phyloP scores from a whole-genome alignment of 2,329 filamentous ascomycete genomes.

The Talaromyces verruculosus region DNA sequence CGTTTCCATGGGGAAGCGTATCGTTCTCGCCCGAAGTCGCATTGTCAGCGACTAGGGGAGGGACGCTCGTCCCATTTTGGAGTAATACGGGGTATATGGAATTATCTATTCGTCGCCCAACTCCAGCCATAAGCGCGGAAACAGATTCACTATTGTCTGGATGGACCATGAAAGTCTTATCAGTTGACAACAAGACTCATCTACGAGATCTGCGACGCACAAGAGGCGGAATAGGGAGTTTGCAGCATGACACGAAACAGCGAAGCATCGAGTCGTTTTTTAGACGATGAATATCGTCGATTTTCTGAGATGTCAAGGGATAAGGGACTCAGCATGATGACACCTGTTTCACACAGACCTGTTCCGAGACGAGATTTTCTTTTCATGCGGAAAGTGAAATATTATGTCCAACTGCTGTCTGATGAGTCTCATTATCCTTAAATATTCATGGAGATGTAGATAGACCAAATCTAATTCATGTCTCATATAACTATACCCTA shows the following conservation, averaged over 20 bases:
- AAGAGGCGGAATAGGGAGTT: constrained; percentile 76
- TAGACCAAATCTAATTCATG: neutral
- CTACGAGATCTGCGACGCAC: constrained; percentile 74
- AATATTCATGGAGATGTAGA: neutral
- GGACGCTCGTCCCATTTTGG: constrained; percentile 61
- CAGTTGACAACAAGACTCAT: constrained; percentile 70
- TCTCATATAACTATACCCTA: neutral
- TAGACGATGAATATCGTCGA: constrained; percentile 38
- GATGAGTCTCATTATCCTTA: constrained; percentile 32
- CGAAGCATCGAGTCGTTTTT: constrained; percentile 77
- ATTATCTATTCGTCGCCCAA: constrained; percentile 35
- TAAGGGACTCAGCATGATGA: constrained; percentile 49
- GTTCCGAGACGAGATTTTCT: constrained; percentile 67
- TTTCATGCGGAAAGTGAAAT: constrained; percentile 49
- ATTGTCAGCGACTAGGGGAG: constrained; percentile 32
- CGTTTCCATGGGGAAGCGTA: constrained; percentile 53
- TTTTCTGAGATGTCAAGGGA: neutral
- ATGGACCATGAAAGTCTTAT: constrained; percentile 56
- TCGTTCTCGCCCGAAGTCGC: constrained; percentile 41
- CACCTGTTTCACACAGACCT: constrained; percentile 56
- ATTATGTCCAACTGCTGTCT: constrained; percentile 50
- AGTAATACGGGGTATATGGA: constrained; percentile 66
- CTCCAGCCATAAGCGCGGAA: neutral
- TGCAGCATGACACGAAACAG: constrained; percentile 72
- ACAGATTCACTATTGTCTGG: constrained; percentile 27